phyloP scores from a whole-genome alignment of 768 basidiomycete species.

The Pholiota conissans region DNA sequence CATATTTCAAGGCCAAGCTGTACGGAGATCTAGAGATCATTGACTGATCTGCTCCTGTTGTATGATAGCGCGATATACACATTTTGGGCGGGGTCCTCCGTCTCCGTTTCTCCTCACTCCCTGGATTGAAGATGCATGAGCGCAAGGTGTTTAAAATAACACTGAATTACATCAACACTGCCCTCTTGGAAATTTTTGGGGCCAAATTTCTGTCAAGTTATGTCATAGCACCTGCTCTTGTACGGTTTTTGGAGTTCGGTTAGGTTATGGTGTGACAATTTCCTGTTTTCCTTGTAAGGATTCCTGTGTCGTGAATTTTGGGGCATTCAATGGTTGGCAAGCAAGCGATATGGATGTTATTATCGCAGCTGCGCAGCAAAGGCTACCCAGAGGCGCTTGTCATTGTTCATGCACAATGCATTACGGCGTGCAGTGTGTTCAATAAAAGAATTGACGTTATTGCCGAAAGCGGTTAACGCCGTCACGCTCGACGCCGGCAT shows the following conservation, averaged over 20 bases:
- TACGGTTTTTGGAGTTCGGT: too few species aligned
- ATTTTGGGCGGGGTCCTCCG: not conserved
- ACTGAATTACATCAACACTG: too few species aligned
- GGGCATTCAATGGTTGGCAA: not conserved
- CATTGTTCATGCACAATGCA: not conserved
- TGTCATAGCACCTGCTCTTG: too few species aligned
- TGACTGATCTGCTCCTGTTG: slow-evolving; percentile 32
- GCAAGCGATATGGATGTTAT: not conserved
- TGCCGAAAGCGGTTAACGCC: not conserved
- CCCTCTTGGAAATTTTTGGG: too few species aligned
- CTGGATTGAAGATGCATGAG: too few species aligned
- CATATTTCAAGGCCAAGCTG: slow-evolving; percentile 88
- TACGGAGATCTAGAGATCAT: slow-evolving; percentile 84
- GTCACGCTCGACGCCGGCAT: not conserved
- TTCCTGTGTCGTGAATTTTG: not conserved
- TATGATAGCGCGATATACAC: slow-evolving; percentile 3
- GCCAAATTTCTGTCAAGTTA: too few species aligned
- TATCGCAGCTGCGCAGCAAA: not conserved
- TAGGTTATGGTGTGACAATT: not conserved
- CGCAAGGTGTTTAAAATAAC: too few species aligned
- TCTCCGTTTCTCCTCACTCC: not conserved
- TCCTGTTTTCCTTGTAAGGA: not conserved
- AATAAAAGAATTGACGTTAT: not conserved
- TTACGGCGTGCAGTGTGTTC: not conserved
- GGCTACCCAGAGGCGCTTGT: not conserved